phyloP scores from a whole-genome alignment of 2,329 filamentous ascomycete species.

The Botrytis pseudocinerea region DNA sequence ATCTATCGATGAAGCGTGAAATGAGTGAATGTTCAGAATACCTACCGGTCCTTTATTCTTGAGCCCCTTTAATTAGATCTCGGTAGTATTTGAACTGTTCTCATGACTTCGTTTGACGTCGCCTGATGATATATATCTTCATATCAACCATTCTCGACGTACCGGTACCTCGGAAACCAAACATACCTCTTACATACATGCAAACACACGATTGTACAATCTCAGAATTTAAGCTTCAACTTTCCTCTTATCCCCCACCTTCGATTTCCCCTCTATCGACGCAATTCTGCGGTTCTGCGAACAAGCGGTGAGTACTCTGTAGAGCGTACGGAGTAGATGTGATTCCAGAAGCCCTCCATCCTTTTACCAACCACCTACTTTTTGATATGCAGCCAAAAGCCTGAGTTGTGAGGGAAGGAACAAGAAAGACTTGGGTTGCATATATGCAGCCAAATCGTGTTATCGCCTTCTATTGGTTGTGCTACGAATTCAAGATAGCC shows the following conservation, averaged over 20 bases:
- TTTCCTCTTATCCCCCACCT: slow-evolving; percentile 17
- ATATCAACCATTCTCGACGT: background rate
- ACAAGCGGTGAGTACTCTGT: slow-evolving; percentile 20
- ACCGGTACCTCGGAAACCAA: background rate
- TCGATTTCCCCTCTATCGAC: background rate
- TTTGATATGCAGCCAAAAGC: slow-evolving; percentile 4
- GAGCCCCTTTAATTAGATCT: slow-evolving; percentile 17
- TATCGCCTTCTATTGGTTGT: background rate
- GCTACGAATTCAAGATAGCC: slow-evolving; percentile 18
- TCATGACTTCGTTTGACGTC: background rate
- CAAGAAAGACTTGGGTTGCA: slow-evolving; percentile 14
- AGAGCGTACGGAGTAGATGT: slow-evolving; percentile 1
- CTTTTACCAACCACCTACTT: slow-evolving; percentile 11
- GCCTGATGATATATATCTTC: slow-evolving; percentile 1
- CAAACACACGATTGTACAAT: background rate
- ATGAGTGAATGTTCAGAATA: background rate
- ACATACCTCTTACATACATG: background rate
- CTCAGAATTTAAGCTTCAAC: background rate
- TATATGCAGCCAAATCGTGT: slow-evolving; percentile 1
- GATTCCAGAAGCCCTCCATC: background rate
- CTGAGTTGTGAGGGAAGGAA: background rate
- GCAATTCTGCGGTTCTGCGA: slow-evolving; percentile 15
- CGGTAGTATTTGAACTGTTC: background rate
- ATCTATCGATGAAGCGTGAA: slow-evolving; percentile 6
- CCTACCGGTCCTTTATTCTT: background rate